Evolutionary conservation across 768 basidiomycete species (phyloP), one percentile per base, ranked within the genome.

Genomic region (Hypsizygus marmoreus): DNA sequence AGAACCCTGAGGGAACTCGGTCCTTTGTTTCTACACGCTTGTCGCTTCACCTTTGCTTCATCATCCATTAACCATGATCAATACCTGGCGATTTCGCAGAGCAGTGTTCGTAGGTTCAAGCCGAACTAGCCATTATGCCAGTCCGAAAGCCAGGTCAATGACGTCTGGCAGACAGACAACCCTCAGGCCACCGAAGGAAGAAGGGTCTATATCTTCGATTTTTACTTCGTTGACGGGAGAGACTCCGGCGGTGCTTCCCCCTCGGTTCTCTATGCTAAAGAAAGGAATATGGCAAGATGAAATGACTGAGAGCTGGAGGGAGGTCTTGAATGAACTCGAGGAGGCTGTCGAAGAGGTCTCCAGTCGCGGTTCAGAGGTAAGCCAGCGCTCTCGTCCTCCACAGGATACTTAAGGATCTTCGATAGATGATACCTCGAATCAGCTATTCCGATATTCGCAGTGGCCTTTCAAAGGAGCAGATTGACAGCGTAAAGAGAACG

Each of bases 251-350:
- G 62, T 61, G 4, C 73, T 88, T 4, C 84, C 84, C 0, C 56
- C 67, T 6, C 74, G 86, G 0, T 89, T 88, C 49, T 54, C 72
- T 0, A 72, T 75, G 5, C 62, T 91, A 19, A 91, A 91, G 68
- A 74, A 72, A 47, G 59, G 64, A 20, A 48, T 88, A 0, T 77
- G 76, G 64, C 63, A 51, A 7, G 77, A 81, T 8, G 53, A 48
- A 2, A 60, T 87, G 8, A 50, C 66, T 6, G 62, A 75, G 49
- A 73, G 74, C 34, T 88, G 86, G 84, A 68, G 66, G 32, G 69
- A 77, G 25, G 74, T 88, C 0, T 57, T 86, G 6, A 50, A 50
- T 0, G 80, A 76, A 37, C 68, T 87, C 8, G 69, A 76, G 48
- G 49, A 40, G 4, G 72, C 67, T 2, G 71, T 77, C 0, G 68